A percentile compares a stretch with the other conserved stretches of the same genome.
These are phyloP conservation scores for Mortierella sp. DNA, from an alignment of 371 early-diverging fungal species.

Conservation along the genomic window DNA sequence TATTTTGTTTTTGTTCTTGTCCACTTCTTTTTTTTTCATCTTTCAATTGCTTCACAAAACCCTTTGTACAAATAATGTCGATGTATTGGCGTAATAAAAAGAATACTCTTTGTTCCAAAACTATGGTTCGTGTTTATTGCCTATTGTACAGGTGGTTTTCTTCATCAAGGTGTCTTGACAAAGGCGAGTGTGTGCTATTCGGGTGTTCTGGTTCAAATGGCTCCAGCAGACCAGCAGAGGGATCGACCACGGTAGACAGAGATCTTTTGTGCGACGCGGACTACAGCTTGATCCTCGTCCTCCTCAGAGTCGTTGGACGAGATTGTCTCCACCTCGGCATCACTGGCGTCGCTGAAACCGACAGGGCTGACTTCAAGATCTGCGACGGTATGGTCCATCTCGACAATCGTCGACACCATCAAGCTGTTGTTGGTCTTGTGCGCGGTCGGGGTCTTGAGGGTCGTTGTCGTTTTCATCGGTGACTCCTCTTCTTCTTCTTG, in stretches of 20 bases:
- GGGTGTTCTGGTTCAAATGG: too few relatives aligned
- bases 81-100: neutral
- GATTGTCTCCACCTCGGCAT: neutral
- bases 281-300: neutral
- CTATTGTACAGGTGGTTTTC: too few relatives aligned
- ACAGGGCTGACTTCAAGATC: neutral
- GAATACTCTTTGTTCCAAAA: too few relatives aligned
- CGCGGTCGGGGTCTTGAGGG: neutral
- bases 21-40: neutral
- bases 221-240: slow-evolving; percentile 4
- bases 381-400: neutral
- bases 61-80: neutral
- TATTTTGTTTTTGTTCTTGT: neutral
- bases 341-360: neutral
- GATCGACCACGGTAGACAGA: neutral
- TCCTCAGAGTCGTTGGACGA: neutral
- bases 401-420: neutral
- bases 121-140: too few relatives aligned
- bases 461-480: neutral
- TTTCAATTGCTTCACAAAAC: neutral
- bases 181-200: too few relatives aligned
- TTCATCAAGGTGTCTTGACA: too few relatives aligned
- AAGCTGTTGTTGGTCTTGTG: neutral
- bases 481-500: neutral
- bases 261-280: neutral